These are phyloP conservation scores for Hymenoscyphus linearis DNA, from an alignment of 2,329 filamentous ascomycete genomes.

Conservation along the genomic window DNA sequence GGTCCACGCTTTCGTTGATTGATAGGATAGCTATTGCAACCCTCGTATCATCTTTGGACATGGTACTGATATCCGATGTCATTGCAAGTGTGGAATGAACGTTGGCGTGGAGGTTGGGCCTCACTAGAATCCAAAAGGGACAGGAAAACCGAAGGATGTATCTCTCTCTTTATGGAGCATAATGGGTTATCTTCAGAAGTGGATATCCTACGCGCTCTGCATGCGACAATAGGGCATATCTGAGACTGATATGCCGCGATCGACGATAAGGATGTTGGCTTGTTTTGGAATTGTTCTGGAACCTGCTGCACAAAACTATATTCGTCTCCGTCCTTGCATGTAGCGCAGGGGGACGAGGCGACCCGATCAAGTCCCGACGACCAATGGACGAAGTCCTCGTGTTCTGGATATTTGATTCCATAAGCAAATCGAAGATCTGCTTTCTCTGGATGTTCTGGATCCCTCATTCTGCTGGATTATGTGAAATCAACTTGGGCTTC, in stretches of 20 bases:
- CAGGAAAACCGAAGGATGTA: not conserved
- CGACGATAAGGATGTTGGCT: not conserved
- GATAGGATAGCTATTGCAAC: not conserved
- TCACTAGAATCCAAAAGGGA: not conserved
- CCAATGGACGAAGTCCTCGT: not conserved
- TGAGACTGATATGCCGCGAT: not conserved
- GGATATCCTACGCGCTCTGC: not conserved
- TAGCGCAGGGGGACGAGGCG: not conserved
- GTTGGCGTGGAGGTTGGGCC: not conserved
- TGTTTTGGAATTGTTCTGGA: not conserved
- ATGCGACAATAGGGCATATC: not conserved
- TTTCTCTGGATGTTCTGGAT: not conserved
- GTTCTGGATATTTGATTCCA: not conserved
- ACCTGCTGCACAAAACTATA: not conserved
- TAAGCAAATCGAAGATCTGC: not conserved
- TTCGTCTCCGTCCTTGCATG: not conserved
- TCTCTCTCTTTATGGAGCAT: not conserved
- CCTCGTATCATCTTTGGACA: not conserved
- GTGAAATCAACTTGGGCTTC: not conserved
- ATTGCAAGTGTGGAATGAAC: not conserved
- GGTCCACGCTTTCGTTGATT: not conserved
- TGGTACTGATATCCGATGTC: not conserved
- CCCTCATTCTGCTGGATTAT: not conserved
- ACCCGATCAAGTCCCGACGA: not conserved
- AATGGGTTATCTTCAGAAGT: not conserved